Percentiles rank a stretch among this genome's conserved stretches.
These are phyloP conservation scores for Petunia axillaris DNA, from an alignment of 257 asterid genomes.

Conservation along the genomic window DNA sequence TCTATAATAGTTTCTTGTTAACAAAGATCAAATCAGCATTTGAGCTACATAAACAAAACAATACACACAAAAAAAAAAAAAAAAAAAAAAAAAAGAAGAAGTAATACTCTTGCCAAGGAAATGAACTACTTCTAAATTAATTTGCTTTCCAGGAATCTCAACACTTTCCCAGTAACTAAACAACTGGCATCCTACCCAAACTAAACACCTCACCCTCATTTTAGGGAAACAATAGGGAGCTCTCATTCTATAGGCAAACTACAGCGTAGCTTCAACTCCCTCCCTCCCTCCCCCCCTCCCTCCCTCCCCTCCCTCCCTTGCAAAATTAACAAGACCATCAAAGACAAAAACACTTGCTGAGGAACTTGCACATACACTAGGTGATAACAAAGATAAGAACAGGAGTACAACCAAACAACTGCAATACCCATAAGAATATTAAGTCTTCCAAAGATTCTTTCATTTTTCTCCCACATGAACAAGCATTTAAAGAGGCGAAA, in stretches of 20 bases:
- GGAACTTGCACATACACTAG: background rate
- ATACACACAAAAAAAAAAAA: too few relatives aligned
- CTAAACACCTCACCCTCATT: too few relatives aligned
- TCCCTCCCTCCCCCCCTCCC: too few relatives aligned
- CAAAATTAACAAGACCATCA: background rate
- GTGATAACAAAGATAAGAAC: background rate
- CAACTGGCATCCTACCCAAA: too few relatives aligned
- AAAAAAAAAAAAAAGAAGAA: too few relatives aligned
- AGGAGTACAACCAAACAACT: background rate
- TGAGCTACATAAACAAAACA: background rate
- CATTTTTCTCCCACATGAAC: slow-evolving; percentile 5
- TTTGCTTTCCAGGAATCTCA: background rate
- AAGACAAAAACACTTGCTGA: background rate
- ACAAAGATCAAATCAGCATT: background rate
- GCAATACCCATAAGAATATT: background rate
- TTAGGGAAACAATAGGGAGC: background rate
- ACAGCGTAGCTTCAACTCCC: background rate
- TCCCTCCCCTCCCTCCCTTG: background rate
- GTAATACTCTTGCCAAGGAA: background rate
- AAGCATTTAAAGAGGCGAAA: slow-evolving; percentile 16
- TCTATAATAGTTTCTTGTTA: background rate
- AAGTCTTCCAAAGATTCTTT: background rate
- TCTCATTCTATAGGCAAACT: background rate
- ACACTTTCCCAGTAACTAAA: too few relatives aligned
- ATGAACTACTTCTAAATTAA: background rate